These are phyloP conservation scores for Berkeleyomyces basicola DNA, from an alignment of 2,329 filamentous ascomycete species.

Conservation along the genomic window DNA sequence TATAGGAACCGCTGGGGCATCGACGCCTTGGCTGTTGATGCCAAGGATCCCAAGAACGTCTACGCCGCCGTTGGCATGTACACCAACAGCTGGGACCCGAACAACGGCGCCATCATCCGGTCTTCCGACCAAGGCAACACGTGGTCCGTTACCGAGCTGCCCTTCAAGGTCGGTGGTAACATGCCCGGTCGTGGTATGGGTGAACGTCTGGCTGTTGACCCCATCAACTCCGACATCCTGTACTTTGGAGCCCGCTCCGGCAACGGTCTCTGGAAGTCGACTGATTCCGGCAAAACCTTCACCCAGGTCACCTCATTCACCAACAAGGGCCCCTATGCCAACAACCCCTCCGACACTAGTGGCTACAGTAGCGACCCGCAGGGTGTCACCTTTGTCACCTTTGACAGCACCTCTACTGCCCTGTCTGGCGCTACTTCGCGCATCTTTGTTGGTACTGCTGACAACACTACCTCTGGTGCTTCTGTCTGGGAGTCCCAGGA, in stretches of 20 bases:
- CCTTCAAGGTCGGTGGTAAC: conserved; percentile 45
- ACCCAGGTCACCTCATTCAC: conserved; percentile 34
- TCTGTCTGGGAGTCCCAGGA: conserved; percentile 38
- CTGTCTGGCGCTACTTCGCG: conserved; percentile 33
- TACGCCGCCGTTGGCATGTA: conserved; percentile 41
- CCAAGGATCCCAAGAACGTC: conserved; percentile 33
- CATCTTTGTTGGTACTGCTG: conserved; percentile 40
- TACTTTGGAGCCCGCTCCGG: conserved; percentile 43
- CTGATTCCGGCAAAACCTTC: conserved; percentile 37
- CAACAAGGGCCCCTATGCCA: conserved; percentile 31
- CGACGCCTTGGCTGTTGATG: conserved; percentile 39
- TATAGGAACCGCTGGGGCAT: conserved; percentile 38
- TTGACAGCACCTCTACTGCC: conserved; percentile 33
- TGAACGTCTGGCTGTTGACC: conserved; percentile 41
- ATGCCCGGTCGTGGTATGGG: conserved; percentile 45
- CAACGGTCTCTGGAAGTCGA: conserved; percentile 41
- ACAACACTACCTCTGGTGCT: conserved; percentile 27
- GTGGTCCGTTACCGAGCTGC: conserved; percentile 31
- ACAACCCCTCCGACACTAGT: conserved; percentile 27
- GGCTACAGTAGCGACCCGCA: conserved; percentile 30
- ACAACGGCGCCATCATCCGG: conserved; percentile 35
- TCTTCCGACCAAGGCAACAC: conserved; percentile 37
- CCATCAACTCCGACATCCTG: conserved; percentile 37
- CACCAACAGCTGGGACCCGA: conserved; percentile 43
- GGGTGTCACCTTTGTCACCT: conserved; percentile 36